These are phyloP conservation scores for Daldinia eschscholtzii DNA, from an alignment of 2,329 filamentous ascomycete genomes.

Conservation along the genomic window DNA sequence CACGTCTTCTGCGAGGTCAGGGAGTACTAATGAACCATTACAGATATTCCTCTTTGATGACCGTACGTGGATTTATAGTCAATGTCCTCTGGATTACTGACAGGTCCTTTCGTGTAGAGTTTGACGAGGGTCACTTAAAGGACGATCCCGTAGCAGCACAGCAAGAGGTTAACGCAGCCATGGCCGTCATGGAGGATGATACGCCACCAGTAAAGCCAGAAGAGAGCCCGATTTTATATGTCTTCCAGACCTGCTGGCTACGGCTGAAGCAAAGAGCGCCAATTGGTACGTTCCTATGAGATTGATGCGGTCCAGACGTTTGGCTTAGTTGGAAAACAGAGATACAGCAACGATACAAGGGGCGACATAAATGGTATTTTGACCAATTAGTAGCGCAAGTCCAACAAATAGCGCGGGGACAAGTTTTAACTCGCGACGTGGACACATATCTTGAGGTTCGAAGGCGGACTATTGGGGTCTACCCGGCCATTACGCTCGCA, in stretches of 20 bases:
- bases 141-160: constrained; percentile 34
- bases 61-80: too few relatives aligned
- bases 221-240: constrained; percentile 34
- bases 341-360: too few relatives aligned
- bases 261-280: constrained; percentile 29
- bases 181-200: constrained; percentile 33
- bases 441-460: too few relatives aligned
- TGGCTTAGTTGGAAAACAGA: too few relatives aligned
- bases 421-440: too few relatives aligned
- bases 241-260: constrained; percentile 37
- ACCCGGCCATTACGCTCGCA: too few relatives aligned
- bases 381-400: too few relatives aligned
- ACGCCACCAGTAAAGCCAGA: constrained; percentile 5
- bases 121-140: constrained; percentile 38
- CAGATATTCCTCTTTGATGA: background rate
- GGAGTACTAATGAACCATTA: background rate
- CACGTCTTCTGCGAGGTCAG: background rate
- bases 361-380: too few relatives aligned
- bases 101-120: constrained; percentile 18
- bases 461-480: too few relatives aligned
- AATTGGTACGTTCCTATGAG: constrained; percentile 19
- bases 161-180: constrained; percentile 33
- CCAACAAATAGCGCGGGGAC: too few relatives aligned
- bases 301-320: background rate
- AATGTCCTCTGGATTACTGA: too few relatives aligned